Evolutionary conservation across 73 alveolate genomes (phyloP), one percentile per base, ranked within the genome.

Genomic region (Paramecium sexaurelia): DNA sequence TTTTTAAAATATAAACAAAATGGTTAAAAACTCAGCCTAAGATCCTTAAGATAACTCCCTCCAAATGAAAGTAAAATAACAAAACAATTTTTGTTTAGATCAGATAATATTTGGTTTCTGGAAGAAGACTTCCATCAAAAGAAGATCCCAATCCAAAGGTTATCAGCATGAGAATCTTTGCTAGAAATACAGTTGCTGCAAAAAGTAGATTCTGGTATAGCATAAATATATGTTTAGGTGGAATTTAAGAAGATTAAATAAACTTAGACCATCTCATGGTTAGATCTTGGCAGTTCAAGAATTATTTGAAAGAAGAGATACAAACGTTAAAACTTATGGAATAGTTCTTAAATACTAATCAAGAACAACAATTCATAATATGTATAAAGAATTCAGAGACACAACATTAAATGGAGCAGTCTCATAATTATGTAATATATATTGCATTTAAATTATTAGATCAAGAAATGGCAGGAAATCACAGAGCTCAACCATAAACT

Each of bases 371-470:
- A 91, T 93, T 85, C 97, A 95, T 92, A 97, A 97, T 96, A 95
- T 97, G 98, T 97, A 97, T 96, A 97, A 95, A 87, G 99, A 97
- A 92, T 96, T 75, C 96, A 96, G 99, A 97, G 97, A 94, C 91
- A 91, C 93, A 94, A 78, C 97, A 55, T 95, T 96, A 43, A 91
- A 93, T 83, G 98, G 98, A 22, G 99, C 99, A 56, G 96, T 97
- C 88, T 91, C 97, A 91, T 96, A 96, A 87, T 85, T 97, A 92
- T 95, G 95, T 93, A 91, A 27, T 24, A n/a, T 17, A n/a, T 41
- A 36, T 40, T 55, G 47, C 69, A 47, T 13, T 9, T 29, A 26
- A 7, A 22, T 22, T 39, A 32, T 13, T 56, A 92, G 95, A 94
- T 91, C 83, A 73, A 92, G 98, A 97, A 92, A 96, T 97, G 99